A percentile compares a stretch with the other conserved stretches of the same genome.
Conservation (phyloP, 305 asterid species). For the Ilex paraguariensis region DNA sequence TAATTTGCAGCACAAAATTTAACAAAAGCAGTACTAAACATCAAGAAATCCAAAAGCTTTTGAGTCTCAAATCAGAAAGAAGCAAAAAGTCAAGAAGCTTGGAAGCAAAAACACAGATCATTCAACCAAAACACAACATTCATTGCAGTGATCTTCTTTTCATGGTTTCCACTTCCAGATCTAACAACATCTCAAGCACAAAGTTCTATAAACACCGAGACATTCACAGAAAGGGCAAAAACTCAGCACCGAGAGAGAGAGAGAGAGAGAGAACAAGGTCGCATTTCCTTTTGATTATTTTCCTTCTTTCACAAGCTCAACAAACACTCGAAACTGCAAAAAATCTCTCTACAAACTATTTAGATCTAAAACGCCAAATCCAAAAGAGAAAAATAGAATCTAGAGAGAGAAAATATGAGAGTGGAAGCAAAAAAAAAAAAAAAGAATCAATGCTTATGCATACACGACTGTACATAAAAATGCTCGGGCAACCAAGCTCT, state of each 20-base stretch:
- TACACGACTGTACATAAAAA: background rate
- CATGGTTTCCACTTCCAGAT: conserved; percentile 50
- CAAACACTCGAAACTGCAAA: background rate
- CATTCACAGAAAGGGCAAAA: conserved; percentile 80
- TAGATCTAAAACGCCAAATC: conserved; percentile 19
- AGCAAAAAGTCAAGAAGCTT: background rate
- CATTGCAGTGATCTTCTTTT: conserved; percentile 32
- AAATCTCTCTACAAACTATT: background rate
- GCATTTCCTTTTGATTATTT: conserved; percentile 11
- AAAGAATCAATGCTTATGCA: background rate
- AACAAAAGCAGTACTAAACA: background rate
- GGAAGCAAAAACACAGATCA: conserved; percentile 21
- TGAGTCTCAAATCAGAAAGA: conserved; percentile 12
- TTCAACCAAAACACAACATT: conserved; percentile 20
- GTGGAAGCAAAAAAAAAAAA: background rate
- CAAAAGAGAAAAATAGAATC: conserved; percentile 1
- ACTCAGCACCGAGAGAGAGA: conserved; percentile 20
- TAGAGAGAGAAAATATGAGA: background rate
- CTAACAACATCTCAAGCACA: conserved; percentile 66
- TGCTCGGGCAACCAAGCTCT: too few species aligned
- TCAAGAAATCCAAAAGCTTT: background rate
- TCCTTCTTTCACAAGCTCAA: conserved; percentile 1
- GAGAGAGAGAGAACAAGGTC: conserved; percentile 5
- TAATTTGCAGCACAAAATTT: too few species aligned
- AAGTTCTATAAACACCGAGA: conserved; percentile 60